Base-by-base conservation (phyloP, 2,329 filamentous ascomycete genomes). In the Dissoconium aciculare region DNA sequence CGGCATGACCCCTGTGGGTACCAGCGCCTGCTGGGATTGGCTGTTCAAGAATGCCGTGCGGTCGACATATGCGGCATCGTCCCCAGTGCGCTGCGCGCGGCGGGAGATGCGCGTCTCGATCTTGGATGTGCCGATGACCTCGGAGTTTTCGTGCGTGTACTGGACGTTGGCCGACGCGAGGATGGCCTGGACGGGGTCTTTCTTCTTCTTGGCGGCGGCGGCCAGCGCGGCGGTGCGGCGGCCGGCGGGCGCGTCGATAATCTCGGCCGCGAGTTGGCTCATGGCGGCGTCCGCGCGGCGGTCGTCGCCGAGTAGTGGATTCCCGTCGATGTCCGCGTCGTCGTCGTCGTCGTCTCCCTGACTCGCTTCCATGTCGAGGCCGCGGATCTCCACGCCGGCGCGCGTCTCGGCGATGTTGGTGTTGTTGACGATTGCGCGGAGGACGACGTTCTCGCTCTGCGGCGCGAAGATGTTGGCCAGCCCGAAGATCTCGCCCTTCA, bases 341-440 rank as follows among this genome's bases (percentile, higher is more conserved):
- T 23, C 19, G 10, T 50, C 49, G 10, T 50, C 9, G 46, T 51
- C 47, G 2, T 68, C 65, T 10, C 72, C 66, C 26, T 68, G 62
- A 0, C 66, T 67, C 38, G 72, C 63, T 37, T 91, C 73, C 11
- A 92, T 66, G 36, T 91, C 73, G 11, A 93, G 67, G 32, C 80
- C 76, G n/a, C 76, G 66, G 16, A 94, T 72, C 15, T 71, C 68
- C 6, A 95, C 78, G 0, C 84, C 87, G 1, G 79, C 83, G 49
- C 77, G 81, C 25, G 82, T 82, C 58, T 98, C 89, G 3, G 89
- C 89, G 30, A 98, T 75, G 47, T 98, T 98, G 15, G 89, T 95
- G 56, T 94, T 93, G 62, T 95, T 93, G 45, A 98, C 83, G 43
- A 98, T 95, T 33, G 94, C 83, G n/a, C 81, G 71, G 4, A 95